These are phyloP conservation scores for Blastomyces gilchristii DNA, from an alignment of 2,329 filamentous ascomycete genomes.

Conservation along the genomic window DNA sequence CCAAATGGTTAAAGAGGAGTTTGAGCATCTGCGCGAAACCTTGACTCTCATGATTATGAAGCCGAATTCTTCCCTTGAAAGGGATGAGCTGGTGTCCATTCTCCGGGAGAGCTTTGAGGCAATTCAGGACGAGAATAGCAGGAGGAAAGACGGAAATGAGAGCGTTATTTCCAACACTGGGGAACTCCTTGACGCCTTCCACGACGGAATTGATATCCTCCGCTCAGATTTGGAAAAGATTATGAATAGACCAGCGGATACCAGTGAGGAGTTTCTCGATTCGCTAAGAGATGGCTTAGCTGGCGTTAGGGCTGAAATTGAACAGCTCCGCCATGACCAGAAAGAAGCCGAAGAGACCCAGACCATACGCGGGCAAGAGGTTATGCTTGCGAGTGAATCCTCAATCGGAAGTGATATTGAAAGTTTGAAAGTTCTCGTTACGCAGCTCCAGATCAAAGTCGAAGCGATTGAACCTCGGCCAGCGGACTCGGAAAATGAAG, in stretches of 20 bases:
- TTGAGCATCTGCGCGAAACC: constrained; percentile 51
- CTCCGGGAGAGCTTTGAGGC: constrained; percentile 35
- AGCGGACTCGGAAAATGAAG: constrained; percentile 26
- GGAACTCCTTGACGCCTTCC: constrained; percentile 52
- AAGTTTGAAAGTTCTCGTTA: constrained; percentile 72
- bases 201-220: constrained; percentile 63
- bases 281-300: constrained; percentile 75
- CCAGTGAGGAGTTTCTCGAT: constrained; percentile 82
- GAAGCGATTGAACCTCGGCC: constrained; percentile 58
- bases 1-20: constrained; percentile 47
- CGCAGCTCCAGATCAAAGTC: constrained; percentile 72
- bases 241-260: constrained; percentile 66
- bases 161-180: constrained; percentile 44
- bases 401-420: constrained; percentile 62
- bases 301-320: constrained; percentile 65
- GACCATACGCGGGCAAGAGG: constrained; percentile 43
- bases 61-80: constrained; percentile 39
- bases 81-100: constrained; percentile 55
- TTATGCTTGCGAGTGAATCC: constrained; percentile 47
- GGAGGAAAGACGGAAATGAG: constrained; percentile 45
- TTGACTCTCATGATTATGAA: constrained; percentile 44
- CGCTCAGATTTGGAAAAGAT: constrained; percentile 65
- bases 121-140: constrained; percentile 42
- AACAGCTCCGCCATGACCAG: constrained; percentile 55
- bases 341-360: constrained; percentile 42